These are phyloP conservation scores for Blastobotrys capitulatus DNA, from an alignment of 1,139 yeast genomes.

Conservation along the genomic window DNA sequence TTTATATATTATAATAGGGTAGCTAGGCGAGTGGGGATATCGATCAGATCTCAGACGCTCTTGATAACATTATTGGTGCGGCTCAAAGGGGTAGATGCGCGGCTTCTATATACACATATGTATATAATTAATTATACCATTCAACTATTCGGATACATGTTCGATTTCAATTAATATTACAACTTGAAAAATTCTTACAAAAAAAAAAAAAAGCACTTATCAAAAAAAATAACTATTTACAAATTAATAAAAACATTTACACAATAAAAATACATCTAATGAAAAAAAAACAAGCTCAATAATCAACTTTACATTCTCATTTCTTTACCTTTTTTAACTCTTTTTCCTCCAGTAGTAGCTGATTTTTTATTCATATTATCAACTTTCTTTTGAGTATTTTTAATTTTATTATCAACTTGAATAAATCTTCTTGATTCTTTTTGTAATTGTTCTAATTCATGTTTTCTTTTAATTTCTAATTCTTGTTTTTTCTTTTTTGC, in stretches of 20 bases:
- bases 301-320: conserved; percentile 8
- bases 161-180: too few species aligned
- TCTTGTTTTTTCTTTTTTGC: conserved; percentile 38
- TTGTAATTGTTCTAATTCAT: conserved; percentile 23
- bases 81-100: too few species aligned
- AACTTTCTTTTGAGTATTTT: conserved; percentile 10
- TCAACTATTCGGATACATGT: too few species aligned
- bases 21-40: too few species aligned
- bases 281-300: background rate
- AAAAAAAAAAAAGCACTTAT: too few species aligned
- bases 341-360: conserved; percentile 14
- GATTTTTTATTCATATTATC: background rate
- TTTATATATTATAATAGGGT: too few species aligned
- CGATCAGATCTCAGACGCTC: too few species aligned
- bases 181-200: too few species aligned
- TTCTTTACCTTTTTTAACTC: conserved; percentile 18
- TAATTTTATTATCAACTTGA: conserved; percentile 15
- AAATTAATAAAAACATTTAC: background rate
- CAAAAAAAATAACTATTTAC: background rate
- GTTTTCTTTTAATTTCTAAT: conserved; percentile 29
- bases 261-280: background rate
- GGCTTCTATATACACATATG: too few species aligned
- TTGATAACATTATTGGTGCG: too few species aligned
- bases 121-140: too few species aligned
- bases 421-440: conserved; percentile 18